Base-by-base conservation (phyloP, 805 yeast genomes). In the Saturnispora gosingensis region DNA sequence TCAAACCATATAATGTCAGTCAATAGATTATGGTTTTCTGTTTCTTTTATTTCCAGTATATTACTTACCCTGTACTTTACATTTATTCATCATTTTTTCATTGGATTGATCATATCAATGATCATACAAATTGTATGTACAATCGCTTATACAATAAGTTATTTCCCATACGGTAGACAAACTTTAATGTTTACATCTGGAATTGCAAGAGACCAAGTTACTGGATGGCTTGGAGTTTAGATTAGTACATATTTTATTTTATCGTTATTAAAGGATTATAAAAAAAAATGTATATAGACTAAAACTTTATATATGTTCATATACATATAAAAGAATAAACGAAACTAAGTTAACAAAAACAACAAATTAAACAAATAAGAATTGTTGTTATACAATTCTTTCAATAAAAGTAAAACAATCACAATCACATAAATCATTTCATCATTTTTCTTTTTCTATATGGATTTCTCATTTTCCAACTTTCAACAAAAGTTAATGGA, bases 81-180 rank as follows among this genome's bases (percentile, higher is more conserved):
- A 25, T 74, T 87, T 5, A 70, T 81, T 27, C 63, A 78, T 59
- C 82, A 79, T 57, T 77, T 82, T 50, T 78, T 89, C 1, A 56
- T 91, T 2, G 68, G 88, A 44, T 86, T 96, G 0, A 68, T 90
- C 2, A 60, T 87, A 9, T 80, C 88, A 18, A 82, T 88, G 50
- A 64, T 82, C 1, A 61, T 85, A 4, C 96, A 90, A 64, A 67
- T 87, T 15, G 65, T 90, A 45, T 88, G 96, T 3, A 86, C 90
- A 13, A 59, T 87, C 6, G 88, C 87, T 72, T 90, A 90, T 64
- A 81, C 88, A 0, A 75, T 90, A 22, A 85, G 95, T 57, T 90
- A 90, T 67, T 89, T 91, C 74, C 98, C 98, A 13, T 82, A 88
- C 68, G 97, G 97, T 8, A 82, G 88, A 4, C 82, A 83, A 53